These are phyloP conservation scores for Oryza glumipatula DNA, from an alignment of 176 grass and related monocot species.

Conservation along the genomic window DNA sequence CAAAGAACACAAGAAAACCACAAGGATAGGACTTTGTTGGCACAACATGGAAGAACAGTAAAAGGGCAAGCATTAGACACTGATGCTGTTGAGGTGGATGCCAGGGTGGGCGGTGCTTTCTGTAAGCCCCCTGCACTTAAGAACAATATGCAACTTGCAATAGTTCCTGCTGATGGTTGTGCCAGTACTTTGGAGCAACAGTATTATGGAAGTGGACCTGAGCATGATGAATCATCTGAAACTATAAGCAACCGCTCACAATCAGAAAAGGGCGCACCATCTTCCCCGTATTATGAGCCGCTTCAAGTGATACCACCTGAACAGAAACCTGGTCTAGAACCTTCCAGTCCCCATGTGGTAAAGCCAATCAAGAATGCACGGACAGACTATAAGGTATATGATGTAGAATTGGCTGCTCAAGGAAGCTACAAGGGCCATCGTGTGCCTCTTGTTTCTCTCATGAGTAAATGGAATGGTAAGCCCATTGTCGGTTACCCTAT, in stretches of 20 bases:
- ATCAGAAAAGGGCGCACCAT: conserved; percentile 42
- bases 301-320: conserved; percentile 47
- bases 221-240: conserved; percentile 53
- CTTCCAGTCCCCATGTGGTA: conserved; percentile 37
- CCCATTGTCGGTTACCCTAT: conserved; percentile 81
- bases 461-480: conserved; percentile 92
- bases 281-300: conserved; percentile 37
- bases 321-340: conserved; percentile 42
- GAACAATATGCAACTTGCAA: conserved; percentile 12
- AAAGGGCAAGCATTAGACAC: conserved; percentile 39
- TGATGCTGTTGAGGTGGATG: conserved; percentile 38
- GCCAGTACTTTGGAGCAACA: conserved; percentile 13
- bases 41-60: conserved; percentile 34
- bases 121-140: conserved; percentile 42
- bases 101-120: conserved; percentile 30
- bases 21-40: conserved; percentile 25
- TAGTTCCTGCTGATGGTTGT: conserved; percentile 28
- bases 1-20: conserved; percentile 27
- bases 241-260: conserved; percentile 56
- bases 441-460: conserved; percentile 87
- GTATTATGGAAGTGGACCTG: conserved; percentile 23
- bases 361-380: conserved; percentile 61
- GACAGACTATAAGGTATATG: conserved; percentile 59
- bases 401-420: conserved; percentile 82
- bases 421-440: conserved; percentile 69